Evolutionary conservation across 139 green algal species (phyloP).

Genomic region (Asterochloris sp.): DNA sequence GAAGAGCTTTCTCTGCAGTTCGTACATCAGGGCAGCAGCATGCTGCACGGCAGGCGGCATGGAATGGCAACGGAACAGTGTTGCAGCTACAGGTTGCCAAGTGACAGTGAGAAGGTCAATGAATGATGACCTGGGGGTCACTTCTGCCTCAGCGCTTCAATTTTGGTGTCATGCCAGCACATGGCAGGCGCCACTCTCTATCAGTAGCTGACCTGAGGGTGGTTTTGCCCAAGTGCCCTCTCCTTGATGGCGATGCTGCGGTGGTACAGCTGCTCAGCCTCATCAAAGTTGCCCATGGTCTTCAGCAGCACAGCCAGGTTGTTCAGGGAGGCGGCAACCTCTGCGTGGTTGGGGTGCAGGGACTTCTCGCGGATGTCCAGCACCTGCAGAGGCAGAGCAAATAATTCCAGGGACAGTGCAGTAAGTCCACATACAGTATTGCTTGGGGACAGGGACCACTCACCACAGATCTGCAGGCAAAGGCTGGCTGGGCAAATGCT

Average conservation of each 20-base stretch:
- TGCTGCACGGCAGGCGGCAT: no score
- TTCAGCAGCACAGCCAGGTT: conserved; percentile 34
- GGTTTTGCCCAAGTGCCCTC: conserved; percentile 14
- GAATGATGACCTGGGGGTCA: no score
- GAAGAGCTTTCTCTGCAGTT: no score
- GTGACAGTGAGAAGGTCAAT: no score
- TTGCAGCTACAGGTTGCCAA: no score
- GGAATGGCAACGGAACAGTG: no score
- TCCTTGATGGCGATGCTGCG: conserved; percentile 30
- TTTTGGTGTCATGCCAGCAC: no score
- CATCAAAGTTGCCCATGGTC: conserved; percentile 17
- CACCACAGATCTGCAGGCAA: not conserved
- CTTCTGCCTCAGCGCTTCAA: no score
- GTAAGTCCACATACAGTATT: not conserved
- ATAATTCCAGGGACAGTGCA: not conserved
- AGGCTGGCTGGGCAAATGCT: not conserved
- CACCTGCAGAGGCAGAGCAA: conserved; percentile 6
- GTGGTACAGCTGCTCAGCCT: conserved; percentile 30
- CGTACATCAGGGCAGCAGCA: no score
- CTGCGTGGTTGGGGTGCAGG: conserved; percentile 25
- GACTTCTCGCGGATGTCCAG: conserved; percentile 27
- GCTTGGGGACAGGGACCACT: not conserved
- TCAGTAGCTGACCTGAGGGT: conserved; percentile 20
- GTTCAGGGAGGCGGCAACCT: conserved; percentile 30
- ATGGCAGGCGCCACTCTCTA: no score